Evolutionary conservation across 371 early-diverging fungal species (phyloP).

Genomic region (Nematocida major): DNA sequence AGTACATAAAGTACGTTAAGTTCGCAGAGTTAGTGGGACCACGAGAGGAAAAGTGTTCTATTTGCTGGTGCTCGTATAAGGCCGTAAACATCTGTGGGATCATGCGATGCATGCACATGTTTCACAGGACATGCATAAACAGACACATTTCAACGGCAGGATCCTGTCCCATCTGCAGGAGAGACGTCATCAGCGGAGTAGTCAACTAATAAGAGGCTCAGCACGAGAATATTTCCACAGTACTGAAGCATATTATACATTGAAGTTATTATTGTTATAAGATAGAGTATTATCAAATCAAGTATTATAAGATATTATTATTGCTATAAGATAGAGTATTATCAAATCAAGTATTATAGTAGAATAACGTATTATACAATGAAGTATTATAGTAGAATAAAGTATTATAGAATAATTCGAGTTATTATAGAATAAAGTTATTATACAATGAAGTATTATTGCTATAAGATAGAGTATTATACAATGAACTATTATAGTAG

Average conservation of each 20-base stretch:
- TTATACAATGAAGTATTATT: too few relatives aligned
- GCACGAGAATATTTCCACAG: neutral
- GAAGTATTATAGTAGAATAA: too few relatives aligned
- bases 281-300: neutral
- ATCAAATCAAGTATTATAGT: neutral
- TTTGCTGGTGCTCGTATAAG: conserved; percentile 1
- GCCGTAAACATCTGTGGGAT: neutral
- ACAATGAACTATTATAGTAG: too few relatives aligned
- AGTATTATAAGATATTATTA: too few relatives aligned
- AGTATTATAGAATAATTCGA: too few relatives aligned
- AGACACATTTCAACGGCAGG: neutral
- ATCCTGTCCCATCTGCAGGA: conserved; percentile 21
- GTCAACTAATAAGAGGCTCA: neutral
- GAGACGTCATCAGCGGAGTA: conserved; percentile 28
- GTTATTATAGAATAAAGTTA: too few relatives aligned
- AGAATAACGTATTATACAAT: too few relatives aligned
- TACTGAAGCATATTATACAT: too few relatives aligned
- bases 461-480: neutral
- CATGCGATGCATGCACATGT: conserved; percentile 22
- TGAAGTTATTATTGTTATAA: too few relatives aligned
- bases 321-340: neutral
- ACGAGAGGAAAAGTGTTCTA: conserved; percentile 6
- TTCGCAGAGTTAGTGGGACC: neutral
- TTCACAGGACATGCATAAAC: conserved; percentile 35
- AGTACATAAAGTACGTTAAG: neutral